Base-by-base conservation (phyloP, 495 filamentous ascomycete genomes). In the Neurospora pannonica region DNA sequence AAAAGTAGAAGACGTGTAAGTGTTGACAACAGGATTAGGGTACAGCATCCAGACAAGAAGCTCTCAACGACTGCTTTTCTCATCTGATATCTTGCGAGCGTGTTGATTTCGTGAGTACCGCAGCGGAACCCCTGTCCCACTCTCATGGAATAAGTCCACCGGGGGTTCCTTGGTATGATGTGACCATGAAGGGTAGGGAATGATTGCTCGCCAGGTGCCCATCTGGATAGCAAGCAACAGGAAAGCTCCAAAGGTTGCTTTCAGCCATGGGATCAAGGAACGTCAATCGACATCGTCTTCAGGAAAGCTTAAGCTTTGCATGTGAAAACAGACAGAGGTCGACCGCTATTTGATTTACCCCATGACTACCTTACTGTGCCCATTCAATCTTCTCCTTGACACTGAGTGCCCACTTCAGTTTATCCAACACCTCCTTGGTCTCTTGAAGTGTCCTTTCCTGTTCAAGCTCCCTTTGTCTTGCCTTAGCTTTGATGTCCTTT, bases 341-440 rank as follows among this genome's bases (percentile, higher is more conserved):
- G 67, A 37, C 21, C 11, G 19, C 17, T 34, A 31, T n/a, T 21
- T 81, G 11, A 28, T 6, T 13, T 60, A 28, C 5, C 54, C 28
- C 8, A 15, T 67, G 28, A 17, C 54, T 79, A n/a, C n/a, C n/a
- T n/a, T n/a, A 89, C 75, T 88, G 79, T 37, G 87, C 84, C 71
- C 84, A 85, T 48, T 85, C 82, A 62, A 90, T 84, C 60, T 86
- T 89, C 40, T 85, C 80, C 81, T 90, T 89, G 69, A 94, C 84
- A 48, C 86, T 90, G 24, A 94, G 84, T 42, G 87, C 88, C 90
- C 92, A 93, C 76, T 82, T 89, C 84, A 94, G 86, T 78, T 92
- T 86, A 10, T 86, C 87, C 74, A 93, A 83, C 15, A 89, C 89
- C 78, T 88, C 87, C 75, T 87, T 87, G 71, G 91, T 79, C 75